A percentile compares a stretch with the other conserved stretches of the same genome.
These are phyloP conservation scores for Ogataea zsoltii DNA, from an alignment of 805 yeast genomes.

Conservation along the genomic window DNA sequence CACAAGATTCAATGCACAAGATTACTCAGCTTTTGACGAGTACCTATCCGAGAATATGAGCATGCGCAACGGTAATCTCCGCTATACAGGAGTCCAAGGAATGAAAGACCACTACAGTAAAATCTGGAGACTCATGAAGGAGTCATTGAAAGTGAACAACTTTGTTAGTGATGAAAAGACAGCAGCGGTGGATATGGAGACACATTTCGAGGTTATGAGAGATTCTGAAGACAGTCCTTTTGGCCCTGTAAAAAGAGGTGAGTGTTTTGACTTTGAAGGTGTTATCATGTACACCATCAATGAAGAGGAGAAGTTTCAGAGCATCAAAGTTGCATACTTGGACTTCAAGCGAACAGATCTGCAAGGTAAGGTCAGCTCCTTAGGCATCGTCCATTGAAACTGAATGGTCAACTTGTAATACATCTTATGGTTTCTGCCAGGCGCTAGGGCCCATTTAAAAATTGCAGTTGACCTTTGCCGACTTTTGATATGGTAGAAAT, in stretches of 20 bases:
- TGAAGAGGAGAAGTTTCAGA: conserved; percentile 3
- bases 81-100: conserved; percentile 2
- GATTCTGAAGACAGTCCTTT: too few species aligned
- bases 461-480: too few species aligned
- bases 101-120: conserved; percentile 5
- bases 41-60: conserved; percentile 1
- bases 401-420: too few species aligned
- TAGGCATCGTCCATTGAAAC: conserved; percentile 5
- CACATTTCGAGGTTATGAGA: too few species aligned
- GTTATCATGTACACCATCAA: conserved; percentile 3
- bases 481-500: too few species aligned
- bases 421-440: too few species aligned
- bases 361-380: conserved; percentile 1
- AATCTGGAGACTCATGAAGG: conserved; percentile 4
- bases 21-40: not conserved
- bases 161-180: not conserved
- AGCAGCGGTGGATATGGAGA: too few species aligned
- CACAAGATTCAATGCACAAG: too few species aligned
- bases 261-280: conserved; percentile 3
- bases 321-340: conserved; percentile 2
- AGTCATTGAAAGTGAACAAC: not conserved
- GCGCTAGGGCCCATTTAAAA: too few species aligned
- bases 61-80: conserved; percentile 5
- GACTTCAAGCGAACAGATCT: conserved; percentile 4
- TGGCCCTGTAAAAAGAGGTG: not conserved